These are phyloP conservation scores for Sideroxylon spinosum DNA, from an alignment of 179 eudicot species.

Conservation along the genomic window DNA sequence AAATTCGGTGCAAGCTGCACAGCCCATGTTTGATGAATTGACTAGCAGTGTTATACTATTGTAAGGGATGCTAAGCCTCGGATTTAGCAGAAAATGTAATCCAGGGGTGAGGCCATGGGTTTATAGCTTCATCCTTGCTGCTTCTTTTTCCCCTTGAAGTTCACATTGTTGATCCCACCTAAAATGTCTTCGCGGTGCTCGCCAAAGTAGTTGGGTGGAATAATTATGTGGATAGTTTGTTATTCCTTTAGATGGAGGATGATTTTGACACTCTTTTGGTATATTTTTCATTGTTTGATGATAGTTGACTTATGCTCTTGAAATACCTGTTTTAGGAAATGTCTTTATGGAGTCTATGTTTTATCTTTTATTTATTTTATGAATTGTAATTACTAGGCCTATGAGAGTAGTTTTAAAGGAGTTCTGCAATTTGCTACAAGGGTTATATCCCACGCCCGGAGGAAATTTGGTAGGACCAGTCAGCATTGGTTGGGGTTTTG, in stretches of 20 bases:
- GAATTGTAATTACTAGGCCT: not conserved
- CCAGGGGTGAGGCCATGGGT: not conserved
- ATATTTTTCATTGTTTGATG: not conserved
- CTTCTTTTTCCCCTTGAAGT: not conserved
- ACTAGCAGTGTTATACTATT: not conserved
- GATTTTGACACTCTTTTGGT: not conserved
- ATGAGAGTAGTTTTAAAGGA: not conserved
- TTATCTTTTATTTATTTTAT: not conserved
- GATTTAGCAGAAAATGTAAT: not conserved
- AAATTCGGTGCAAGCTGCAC: not conserved
- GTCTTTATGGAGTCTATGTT: not conserved
- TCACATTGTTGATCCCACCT: too few relatives aligned
- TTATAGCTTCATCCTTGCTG: not conserved
- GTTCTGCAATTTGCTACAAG: not conserved
- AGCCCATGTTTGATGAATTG: not conserved
- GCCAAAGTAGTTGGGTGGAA: not conserved
- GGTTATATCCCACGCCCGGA: not conserved
- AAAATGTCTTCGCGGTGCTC: not conserved
- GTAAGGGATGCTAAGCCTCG: not conserved
- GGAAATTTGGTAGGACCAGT: not conserved
- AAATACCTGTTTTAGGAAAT: not conserved
- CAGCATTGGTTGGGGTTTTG: not conserved
- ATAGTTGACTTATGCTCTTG: not conserved
- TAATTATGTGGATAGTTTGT: constrained; percentile 1
- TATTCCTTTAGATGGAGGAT: not conserved